phyloP scores from a whole-genome alignment of 2,329 filamentous ascomycete species.

The Fusarium sp. region DNA sequence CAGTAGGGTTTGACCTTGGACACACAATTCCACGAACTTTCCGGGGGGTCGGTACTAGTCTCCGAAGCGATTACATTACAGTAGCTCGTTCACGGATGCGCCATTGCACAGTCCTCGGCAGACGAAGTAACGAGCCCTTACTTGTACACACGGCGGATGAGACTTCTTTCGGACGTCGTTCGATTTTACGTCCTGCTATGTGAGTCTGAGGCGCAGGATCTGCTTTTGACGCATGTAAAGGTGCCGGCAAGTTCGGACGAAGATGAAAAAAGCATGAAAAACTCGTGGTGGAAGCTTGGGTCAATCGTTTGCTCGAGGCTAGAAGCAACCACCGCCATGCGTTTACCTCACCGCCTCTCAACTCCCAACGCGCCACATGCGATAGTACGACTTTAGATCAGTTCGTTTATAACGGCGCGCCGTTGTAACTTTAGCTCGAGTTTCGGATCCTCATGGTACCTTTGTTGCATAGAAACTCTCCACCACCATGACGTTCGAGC shows the following conservation, averaged over 20 bases:
- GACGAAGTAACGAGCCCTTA: constrained; percentile 14
- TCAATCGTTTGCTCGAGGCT: neutral
- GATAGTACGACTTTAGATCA: constrained; percentile 25
- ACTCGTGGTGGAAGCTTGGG: constrained; percentile 6
- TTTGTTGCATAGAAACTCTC: constrained; percentile 24
- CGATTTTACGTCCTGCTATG: constrained; percentile 16
- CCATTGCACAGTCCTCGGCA: constrained; percentile 4
- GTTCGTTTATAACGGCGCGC: constrained; percentile 24
- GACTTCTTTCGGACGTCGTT: constrained; percentile 4
- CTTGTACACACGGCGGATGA: constrained; percentile 2
- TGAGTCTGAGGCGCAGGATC: constrained; percentile 10
- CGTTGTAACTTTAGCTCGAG: constrained; percentile 23
- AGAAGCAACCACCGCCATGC: neutral
- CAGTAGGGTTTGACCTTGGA: constrained; percentile 15
- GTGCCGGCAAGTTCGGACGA: constrained; percentile 15
- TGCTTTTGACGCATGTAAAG: constrained; percentile 6
- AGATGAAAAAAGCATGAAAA: neutral
- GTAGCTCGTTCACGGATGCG: neutral
- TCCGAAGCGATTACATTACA: constrained; percentile 3
- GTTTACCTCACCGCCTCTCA: constrained; percentile 13
- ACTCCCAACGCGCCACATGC: constrained; percentile 18
- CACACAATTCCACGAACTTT: neutral
- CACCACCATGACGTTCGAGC: constrained; percentile 20
- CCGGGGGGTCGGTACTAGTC: constrained; percentile 6
- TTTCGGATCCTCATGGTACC: constrained; percentile 1